Conservation (phyloP, 108 stramenopile species). For the Skeletonema potamos region DNA sequence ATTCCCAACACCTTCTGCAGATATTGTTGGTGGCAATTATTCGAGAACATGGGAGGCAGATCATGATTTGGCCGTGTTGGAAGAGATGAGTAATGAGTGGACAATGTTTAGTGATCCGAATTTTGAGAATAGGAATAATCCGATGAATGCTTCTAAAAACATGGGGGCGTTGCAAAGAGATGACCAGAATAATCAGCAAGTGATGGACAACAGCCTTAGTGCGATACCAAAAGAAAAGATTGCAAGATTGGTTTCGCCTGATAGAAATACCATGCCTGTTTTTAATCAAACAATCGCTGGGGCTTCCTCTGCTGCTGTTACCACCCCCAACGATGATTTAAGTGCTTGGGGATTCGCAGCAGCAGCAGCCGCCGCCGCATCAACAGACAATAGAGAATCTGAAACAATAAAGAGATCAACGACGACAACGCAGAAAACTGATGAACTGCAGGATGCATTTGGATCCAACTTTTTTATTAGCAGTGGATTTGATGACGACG, state of each 20-base stretch:
- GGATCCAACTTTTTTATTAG: neutral
- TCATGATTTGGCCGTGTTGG: neutral
- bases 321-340: neutral
- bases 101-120: neutral
- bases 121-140: neutral
- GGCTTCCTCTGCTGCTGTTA: neutral
- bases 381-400: neutral
- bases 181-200: neutral
- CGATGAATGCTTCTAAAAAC: neutral
- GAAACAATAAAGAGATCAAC: neutral
- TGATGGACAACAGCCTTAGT: neutral
- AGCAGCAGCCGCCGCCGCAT: neutral
- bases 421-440: neutral
- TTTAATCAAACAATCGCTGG: neutral
- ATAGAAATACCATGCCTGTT: neutral
- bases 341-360: neutral
- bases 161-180: slow-evolving; percentile 1
- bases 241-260: neutral
- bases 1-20: neutral
- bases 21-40: neutral
- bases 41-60: neutral
- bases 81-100: slow-evolving; percentile 1
- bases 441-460: neutral
- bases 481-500: neutral
- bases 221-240: neutral